Percentiles rank a stretch among this genome's conserved stretches.
phyloP scores from a whole-genome alignment of 257 asterid species.

The Thymus mandschuricus region DNA sequence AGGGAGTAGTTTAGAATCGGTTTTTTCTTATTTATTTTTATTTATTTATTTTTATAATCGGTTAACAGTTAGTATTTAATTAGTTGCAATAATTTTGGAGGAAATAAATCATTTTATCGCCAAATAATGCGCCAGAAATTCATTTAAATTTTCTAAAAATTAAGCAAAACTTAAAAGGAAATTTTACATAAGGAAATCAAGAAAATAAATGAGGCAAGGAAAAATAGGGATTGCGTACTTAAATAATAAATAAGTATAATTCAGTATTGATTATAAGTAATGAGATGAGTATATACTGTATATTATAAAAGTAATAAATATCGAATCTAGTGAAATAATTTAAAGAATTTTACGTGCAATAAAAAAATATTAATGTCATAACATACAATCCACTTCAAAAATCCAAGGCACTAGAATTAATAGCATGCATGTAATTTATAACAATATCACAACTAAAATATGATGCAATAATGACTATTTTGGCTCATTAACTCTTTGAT shows the following conservation, averaged over 20 bases:
- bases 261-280: neutral
- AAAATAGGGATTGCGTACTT: neutral
- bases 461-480: too few relatives aligned
- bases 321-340: neutral
- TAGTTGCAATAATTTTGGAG: conserved; percentile 23
- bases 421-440: too few relatives aligned
- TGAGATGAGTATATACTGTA: neutral
- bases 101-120: conserved; percentile 19
- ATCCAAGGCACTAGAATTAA: neutral
- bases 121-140: conserved; percentile 16
- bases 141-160: too few relatives aligned
- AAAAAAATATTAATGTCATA: neutral
- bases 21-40: too few relatives aligned
- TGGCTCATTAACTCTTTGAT: too few relatives aligned
- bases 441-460: too few relatives aligned
- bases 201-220: neutral
- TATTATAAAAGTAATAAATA: neutral
- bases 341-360: too few relatives aligned
- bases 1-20: neutral
- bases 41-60: too few relatives aligned
- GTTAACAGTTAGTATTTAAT: neutral
- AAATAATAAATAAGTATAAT: too few relatives aligned
- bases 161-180: too few relatives aligned
- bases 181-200: neutral
- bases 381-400: neutral